Conservation (phyloP, 2,329 filamentous ascomycete genomes). For the Sphaerulina musiva region DNA sequence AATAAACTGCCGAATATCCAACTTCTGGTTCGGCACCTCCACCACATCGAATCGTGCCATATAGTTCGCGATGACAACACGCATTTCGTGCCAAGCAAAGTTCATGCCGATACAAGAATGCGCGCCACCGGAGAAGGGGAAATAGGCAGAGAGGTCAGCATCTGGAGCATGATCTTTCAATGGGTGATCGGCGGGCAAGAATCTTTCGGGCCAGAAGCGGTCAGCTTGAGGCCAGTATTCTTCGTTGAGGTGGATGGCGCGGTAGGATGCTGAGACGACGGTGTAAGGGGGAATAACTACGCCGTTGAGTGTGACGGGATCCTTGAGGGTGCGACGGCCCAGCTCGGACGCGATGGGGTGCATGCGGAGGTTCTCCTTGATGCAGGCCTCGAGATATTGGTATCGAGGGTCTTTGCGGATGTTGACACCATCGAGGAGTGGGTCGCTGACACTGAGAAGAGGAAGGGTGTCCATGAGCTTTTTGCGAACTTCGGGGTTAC, state of each 20-base stretch:
- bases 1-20: conserved; percentile 11
- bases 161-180: conserved; percentile 6
- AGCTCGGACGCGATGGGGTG: conserved; percentile 11
- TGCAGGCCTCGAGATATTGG: conserved; percentile 8
- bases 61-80: conserved; percentile 7
- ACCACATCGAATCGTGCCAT: conserved; percentile 3
- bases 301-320: not conserved
- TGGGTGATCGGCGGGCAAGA: conserved; percentile 4
- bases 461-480: conserved; percentile 2
- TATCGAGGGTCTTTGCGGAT: conserved; percentile 6
- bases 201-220: conserved; percentile 12
- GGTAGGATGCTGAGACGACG: conserved; percentile 13
- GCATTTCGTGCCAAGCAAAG: conserved; percentile 10
- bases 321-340: conserved; percentile 1
- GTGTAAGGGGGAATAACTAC: conserved; percentile 7
- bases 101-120: conserved; percentile 10
- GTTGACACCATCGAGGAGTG: not conserved
- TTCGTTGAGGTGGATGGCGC: conserved; percentile 5
- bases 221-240: conserved; percentile 11
- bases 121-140: conserved; percentile 9
- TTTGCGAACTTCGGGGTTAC: conserved; percentile 6
- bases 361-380: conserved; percentile 13
- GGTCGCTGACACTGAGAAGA: conserved; percentile 1
- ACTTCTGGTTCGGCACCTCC: conserved; percentile 7
- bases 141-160: conserved; percentile 5